Evolutionary conservation across 2,329 filamentous ascomycete genomes (phyloP), one percentile per base, ranked within the genome.

Genomic region (Pseudohalonectria lignicola): DNA sequence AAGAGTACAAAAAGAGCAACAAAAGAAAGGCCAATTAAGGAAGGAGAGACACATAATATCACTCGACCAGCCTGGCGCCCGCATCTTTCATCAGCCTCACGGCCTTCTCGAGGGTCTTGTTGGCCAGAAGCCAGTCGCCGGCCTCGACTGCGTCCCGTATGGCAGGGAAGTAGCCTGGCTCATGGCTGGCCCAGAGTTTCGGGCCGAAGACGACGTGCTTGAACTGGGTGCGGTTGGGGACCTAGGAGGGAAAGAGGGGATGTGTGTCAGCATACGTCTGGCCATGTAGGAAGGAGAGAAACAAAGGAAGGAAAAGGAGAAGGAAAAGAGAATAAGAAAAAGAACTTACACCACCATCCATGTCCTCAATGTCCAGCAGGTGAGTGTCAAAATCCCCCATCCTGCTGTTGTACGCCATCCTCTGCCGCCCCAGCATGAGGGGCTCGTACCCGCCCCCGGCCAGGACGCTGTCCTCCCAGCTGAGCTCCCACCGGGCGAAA

Each of bases 181-280:
- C 73, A 47, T 80, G 74, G 28, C 72, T 76, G 25, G 79, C 79
- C 81, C 86, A 88, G 3, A 76, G 65, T 51, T 86, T 76, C 1
- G 92, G 92, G 2, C 84, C 90, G 54, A 88, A 94, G 40, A 98
- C 64, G 52, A 93, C 73, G 59, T 95, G 92, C 59, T 93, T 94
- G 69, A 87, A 98, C 61, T 96, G 92, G 5, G 83, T 84, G 46
- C 90, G 79, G 49, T 86, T 86, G 29, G 85, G 84, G 4, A 94
- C 73, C 82, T 87, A 23, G 40, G 29, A 23, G 31, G 17, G 28
- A 16, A 33, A 41, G 29, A 19, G n/a, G n/a, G n/a, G n/a, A n/a
- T n/a, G n/a, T n/a, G n/a, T n/a, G n/a, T n/a, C n/a, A n/a, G n/a
- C n/a, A n/a, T n/a, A n/a, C n/a, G n/a, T n/a, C n/a, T n/a, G n/a